phyloP scores from a whole-genome alignment of 1,284 basidiomycete species.

The Stereum hirsutum region DNA sequence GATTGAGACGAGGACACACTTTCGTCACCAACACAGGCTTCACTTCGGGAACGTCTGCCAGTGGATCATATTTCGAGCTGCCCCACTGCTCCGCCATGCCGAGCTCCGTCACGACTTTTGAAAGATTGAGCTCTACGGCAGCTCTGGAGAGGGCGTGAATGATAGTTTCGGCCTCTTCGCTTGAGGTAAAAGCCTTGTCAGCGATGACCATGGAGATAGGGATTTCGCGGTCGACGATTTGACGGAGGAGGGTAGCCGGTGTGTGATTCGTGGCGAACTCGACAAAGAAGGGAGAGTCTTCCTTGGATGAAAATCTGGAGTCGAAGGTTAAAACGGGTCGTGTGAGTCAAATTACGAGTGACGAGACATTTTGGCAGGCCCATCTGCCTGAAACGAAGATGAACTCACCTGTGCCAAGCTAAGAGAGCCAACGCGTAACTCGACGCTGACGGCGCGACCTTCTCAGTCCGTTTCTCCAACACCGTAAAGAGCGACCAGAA shows the following conservation, averaged over 20 bases:
- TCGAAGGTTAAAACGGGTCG: constrained; percentile 3
- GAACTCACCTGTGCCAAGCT: constrained; percentile 41
- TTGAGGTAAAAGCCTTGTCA: constrained; percentile 43
- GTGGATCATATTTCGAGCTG: constrained; percentile 28
- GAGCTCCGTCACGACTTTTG: constrained; percentile 44
- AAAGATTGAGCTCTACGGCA: constrained; percentile 46
- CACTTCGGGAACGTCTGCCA: constrained; percentile 48
- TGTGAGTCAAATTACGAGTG: not conserved
- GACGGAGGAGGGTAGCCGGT: constrained; percentile 33
- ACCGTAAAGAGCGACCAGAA: constrained; percentile 47
- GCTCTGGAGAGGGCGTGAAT: constrained; percentile 48
- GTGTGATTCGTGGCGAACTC: constrained; percentile 15
- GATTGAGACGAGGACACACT: constrained; percentile 10
- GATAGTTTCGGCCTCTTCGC: constrained; percentile 44
- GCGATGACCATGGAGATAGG: constrained; percentile 44
- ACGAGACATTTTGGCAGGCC: not conserved
- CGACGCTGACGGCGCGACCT: constrained; percentile 38
- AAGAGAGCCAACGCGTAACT: constrained; percentile 65
- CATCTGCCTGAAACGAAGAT: not conserved
- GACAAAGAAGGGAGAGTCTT: constrained; percentile 18
- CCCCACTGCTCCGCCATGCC: constrained; percentile 42
- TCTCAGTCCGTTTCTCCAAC: constrained; percentile 43
- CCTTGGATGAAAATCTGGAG: constrained; percentile 28
- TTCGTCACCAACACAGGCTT: constrained; percentile 33
- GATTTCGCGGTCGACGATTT: constrained; percentile 40